Conservation (phyloP, 441 rosid species). For the Caryocar brasiliense region DNA sequence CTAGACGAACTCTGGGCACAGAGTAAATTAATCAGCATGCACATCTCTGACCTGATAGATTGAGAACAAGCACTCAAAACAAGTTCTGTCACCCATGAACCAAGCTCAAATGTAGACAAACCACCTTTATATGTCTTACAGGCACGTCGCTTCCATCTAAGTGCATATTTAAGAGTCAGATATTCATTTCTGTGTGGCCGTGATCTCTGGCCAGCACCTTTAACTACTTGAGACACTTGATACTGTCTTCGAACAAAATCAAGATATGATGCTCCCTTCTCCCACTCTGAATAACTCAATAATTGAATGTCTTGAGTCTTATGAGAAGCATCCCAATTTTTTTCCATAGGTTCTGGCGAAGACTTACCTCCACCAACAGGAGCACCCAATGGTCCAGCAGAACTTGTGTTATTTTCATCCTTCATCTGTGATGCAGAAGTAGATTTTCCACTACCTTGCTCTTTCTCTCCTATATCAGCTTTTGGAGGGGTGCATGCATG, state of each 20-base stretch:
- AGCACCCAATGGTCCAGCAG: constrained; percentile 36
- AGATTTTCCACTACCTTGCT: constrained; percentile 50
- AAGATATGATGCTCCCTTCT: constrained; percentile 97
- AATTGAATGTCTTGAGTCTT: constrained; percentile 81
- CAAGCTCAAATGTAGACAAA: constrained; percentile 80
- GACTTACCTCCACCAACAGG: constrained; percentile 30
- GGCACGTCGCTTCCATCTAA: constrained; percentile 86
- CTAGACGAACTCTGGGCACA: constrained; percentile 87
- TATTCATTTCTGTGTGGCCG: constrained; percentile 78
- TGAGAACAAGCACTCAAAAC: constrained; percentile 98
- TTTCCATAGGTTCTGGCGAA: constrained; percentile 48
- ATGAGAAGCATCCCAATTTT: constrained; percentile 59
- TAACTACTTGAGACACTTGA: constrained; percentile 77
- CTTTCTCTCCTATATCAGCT: constrained; percentile 86
- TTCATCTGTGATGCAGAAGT: constrained; percentile 42
- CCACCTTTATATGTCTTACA: constrained; percentile 61
- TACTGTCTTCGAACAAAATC: constrained; percentile 99
- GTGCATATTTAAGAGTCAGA: constrained; percentile 82
- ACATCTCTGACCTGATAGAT: constrained; percentile 98
- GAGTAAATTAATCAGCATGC: constrained; percentile 87
- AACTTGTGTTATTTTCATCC: constrained; percentile 53
- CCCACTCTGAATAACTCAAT: constrained; percentile 97
- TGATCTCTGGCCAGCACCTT: constrained; percentile 65
- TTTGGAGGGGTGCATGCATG: constrained; percentile 99
- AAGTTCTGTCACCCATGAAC: constrained; percentile 99